Conservation (phyloP, 805 yeast species). For the Teunomyces gatunensis region DNA sequence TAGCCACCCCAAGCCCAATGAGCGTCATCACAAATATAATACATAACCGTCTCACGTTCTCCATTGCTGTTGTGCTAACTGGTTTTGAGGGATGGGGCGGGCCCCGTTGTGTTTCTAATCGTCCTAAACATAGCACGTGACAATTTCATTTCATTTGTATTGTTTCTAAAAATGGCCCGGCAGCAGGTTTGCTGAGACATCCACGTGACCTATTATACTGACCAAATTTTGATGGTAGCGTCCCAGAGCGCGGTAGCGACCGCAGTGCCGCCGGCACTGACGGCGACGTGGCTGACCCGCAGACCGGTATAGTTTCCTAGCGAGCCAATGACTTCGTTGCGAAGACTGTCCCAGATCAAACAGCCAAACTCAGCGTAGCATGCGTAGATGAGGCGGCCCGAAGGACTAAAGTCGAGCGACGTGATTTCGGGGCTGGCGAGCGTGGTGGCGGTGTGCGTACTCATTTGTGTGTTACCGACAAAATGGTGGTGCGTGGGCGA, state of each 20-base stretch:
- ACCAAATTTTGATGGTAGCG: slow-evolving; percentile 66
- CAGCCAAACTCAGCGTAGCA: slow-evolving; percentile 78
- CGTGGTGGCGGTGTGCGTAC: slow-evolving; percentile 6
- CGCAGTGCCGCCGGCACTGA: slow-evolving; percentile 73
- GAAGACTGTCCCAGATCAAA: slow-evolving; percentile 73
- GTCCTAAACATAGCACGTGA: too few relatives aligned
- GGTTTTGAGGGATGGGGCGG: too few relatives aligned
- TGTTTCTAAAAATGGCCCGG: too few relatives aligned
- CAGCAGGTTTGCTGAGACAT: too few relatives aligned
- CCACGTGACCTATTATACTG: slow-evolving; percentile 14
- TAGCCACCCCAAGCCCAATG: not conserved
- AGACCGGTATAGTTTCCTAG: slow-evolving; percentile 60
- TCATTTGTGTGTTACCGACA: not conserved
- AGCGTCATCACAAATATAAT: not conserved
- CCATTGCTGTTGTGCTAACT: too few relatives aligned
- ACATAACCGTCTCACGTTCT: not conserved
- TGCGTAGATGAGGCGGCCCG: slow-evolving; percentile 72
- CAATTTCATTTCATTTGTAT: too few relatives aligned
- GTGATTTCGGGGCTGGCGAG: slow-evolving; percentile 67
- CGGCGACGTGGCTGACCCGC: slow-evolving; percentile 58
- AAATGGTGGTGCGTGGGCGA: too few relatives aligned
- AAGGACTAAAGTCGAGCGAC: slow-evolving; percentile 67
- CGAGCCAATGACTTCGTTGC: slow-evolving; percentile 61
- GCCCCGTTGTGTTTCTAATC: too few relatives aligned
- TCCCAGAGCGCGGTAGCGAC: slow-evolving; percentile 84